phyloP scores from a whole-genome alignment of 2,329 filamentous ascomycete species.

The Microcyclospora tardicrescens region DNA sequence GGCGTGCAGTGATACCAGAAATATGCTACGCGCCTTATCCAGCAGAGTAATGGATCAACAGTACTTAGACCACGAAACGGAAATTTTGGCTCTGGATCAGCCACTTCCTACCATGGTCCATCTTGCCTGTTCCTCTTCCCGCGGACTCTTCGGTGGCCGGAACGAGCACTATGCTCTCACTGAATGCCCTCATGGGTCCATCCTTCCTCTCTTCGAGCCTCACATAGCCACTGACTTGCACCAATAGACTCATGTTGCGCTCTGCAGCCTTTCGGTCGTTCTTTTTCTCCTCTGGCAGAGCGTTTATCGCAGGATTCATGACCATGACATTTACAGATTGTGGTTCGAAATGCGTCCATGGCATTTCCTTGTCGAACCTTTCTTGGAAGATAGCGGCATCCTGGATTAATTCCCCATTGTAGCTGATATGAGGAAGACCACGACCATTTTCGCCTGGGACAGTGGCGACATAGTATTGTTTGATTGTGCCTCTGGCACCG shows the following conservation, averaged over 20 bases:
- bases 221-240: conserved; percentile 63
- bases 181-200: conserved; percentile 56
- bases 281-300: conserved; percentile 17
- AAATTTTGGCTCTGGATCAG: conserved; percentile 32
- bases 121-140: conserved; percentile 18
- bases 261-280: conserved; percentile 23
- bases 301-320: conserved; percentile 45
- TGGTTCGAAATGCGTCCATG: conserved; percentile 54
- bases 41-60: not conserved
- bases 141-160: conserved; percentile 36
- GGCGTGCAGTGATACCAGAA: too few species aligned
- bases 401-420: conserved; percentile 60
- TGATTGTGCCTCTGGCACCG: conserved; percentile 42
- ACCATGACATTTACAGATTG: conserved; percentile 67
- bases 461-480: conserved; percentile 57
- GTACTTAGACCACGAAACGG: conserved; percentile 26
- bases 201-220: conserved; percentile 49
- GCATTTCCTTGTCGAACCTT: conserved; percentile 55
- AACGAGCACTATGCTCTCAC: conserved; percentile 68
- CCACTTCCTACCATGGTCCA: conserved; percentile 24
- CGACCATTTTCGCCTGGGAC: conserved; percentile 41
- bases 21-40: too few species aligned
- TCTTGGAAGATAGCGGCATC: conserved; percentile 53
- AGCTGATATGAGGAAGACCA: conserved; percentile 52
- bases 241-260: conserved; percentile 55